Evolutionary conservation across 257 asterid genomes (phyloP).

Genomic region (Thymus quinquecostatus): DNA sequence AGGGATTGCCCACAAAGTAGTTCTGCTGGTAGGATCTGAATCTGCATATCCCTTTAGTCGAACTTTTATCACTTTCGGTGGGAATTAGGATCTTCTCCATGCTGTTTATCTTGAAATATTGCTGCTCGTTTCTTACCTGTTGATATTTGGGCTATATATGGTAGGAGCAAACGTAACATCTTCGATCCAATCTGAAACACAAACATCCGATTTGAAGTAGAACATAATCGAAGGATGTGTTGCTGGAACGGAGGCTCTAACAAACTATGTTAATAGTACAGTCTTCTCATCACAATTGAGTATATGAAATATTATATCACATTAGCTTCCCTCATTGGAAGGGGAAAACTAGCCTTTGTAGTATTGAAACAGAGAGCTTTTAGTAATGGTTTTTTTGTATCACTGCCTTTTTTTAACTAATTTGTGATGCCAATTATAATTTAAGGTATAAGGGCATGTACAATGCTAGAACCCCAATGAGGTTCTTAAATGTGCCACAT

Average conservation of each 20-base stretch:
- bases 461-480: too few relatives aligned
- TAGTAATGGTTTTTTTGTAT: conserved; percentile 3
- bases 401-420: neutral
- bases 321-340: conserved; percentile 19
- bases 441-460: neutral
- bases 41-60: neutral
- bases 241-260: conserved; percentile 34
- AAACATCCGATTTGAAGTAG: conserved; percentile 35
- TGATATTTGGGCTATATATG: conserved; percentile 11
- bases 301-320: conserved; percentile 32
- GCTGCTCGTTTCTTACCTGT: neutral
- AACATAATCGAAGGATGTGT: conserved; percentile 40
- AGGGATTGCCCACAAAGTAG: conserved; percentile 28
- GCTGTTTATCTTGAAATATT: neutral
- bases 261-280: conserved; percentile 37
- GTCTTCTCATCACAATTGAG: conserved; percentile 35
- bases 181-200: conserved; percentile 29
- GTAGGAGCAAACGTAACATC: conserved; percentile 36
- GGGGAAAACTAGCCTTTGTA: conserved; percentile 23
- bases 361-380: conserved; percentile 24
- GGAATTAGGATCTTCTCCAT: neutral
- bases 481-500: too few relatives aligned
- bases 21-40: conserved; percentile 42
- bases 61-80: neutral
- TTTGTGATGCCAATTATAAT: neutral